phyloP scores from a whole-genome alignment of 139 green algal species.

The Diplosphaera chodatii region DNA sequence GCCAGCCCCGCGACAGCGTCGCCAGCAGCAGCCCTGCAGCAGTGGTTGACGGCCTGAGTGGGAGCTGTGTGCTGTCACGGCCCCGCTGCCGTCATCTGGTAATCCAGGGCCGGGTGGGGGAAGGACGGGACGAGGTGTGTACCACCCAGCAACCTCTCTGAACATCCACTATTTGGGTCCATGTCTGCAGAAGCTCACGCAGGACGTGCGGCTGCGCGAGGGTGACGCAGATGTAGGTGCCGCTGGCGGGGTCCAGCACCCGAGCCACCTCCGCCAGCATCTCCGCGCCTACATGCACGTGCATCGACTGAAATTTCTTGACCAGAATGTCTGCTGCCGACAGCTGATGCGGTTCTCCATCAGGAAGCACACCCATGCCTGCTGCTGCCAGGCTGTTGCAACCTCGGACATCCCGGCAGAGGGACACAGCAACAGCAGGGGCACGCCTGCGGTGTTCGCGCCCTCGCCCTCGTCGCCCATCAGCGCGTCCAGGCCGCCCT shows the following conservation, averaged over 20 bases:
- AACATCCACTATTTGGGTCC: conserved; percentile 3
- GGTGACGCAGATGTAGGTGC: conserved; percentile 44
- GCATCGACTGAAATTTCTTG: conserved; percentile 5
- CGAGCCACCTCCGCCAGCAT: conserved; percentile 28
- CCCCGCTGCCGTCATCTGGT: too few relatives aligned
- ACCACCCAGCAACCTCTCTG: too few relatives aligned
- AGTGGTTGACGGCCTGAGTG: background rate
- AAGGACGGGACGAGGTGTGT: too few relatives aligned
- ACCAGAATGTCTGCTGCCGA: background rate
- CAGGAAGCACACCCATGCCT: too few relatives aligned
- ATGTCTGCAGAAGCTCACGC: conserved; percentile 11
- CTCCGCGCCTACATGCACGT: background rate
- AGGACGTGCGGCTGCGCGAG: conserved; percentile 47
- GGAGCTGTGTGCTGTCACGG: too few relatives aligned
- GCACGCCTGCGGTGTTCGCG: conserved; percentile 8
- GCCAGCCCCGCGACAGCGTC: conserved; percentile 11
- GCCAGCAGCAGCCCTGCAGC: conserved; percentile 16
- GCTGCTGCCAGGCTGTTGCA: too few relatives aligned
- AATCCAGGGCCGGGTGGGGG: too few relatives aligned
- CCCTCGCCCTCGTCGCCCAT: conserved; percentile 37
- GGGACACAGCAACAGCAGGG: too few relatives aligned
- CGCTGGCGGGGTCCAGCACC: conserved; percentile 10
- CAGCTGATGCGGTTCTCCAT: too few relatives aligned
- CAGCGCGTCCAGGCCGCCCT: conserved; percentile 57
- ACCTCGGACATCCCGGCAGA: too few relatives aligned